Percentiles rank a stretch among this genome's conserved stretches.
phyloP scores from a whole-genome alignment of 1,139 yeast species.

The Yamadazyma dushanensis region DNA sequence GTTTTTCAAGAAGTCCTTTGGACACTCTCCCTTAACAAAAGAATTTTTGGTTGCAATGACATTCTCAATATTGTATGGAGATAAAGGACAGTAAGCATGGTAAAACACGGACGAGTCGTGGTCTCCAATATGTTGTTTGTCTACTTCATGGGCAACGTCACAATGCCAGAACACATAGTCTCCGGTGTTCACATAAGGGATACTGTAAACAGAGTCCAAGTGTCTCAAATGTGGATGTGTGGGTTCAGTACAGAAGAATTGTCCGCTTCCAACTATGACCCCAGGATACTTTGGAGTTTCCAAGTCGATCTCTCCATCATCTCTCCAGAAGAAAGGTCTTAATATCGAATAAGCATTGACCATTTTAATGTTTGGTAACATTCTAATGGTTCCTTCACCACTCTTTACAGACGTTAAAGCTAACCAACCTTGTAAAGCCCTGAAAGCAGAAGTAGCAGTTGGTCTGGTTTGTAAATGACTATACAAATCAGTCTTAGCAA shows the following conservation, averaged over 20 bases:
- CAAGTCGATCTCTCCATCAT: constrained; percentile 26
- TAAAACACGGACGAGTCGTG: constrained; percentile 39
- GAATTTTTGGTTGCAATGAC: constrained; percentile 26
- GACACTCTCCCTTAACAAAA: constrained; percentile 22
- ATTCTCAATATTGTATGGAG: constrained; percentile 15
- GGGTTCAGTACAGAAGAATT: constrained; percentile 17
- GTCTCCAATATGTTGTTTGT: constrained; percentile 36
- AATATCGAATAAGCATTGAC: constrained; percentile 43
- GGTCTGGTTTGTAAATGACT: constrained; percentile 20
- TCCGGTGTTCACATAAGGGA: constrained; percentile 37
- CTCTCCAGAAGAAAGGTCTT: constrained; percentile 45
- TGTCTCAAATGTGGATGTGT: constrained; percentile 31
- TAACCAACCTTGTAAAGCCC: constrained; percentile 53
- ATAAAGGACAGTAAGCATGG: constrained; percentile 20
- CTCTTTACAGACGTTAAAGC: constrained; percentile 35
- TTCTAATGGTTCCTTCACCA: constrained; percentile 45
- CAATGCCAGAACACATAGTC: constrained; percentile 54
- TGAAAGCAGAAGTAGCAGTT: constrained; percentile 39
- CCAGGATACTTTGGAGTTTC: constrained; percentile 25
- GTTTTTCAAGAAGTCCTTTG: constrained; percentile 13
- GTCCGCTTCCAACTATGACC: constrained; percentile 22
- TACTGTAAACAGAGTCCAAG: constrained; percentile 24
- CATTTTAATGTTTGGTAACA: constrained; percentile 39
- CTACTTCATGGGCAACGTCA: constrained; percentile 50
- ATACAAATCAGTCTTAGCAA: constrained; percentile 37